Evolutionary conservation across 2,329 filamentous ascomycete genomes (phyloP).

Genomic region (Reticulascus tulasneorum): DNA sequence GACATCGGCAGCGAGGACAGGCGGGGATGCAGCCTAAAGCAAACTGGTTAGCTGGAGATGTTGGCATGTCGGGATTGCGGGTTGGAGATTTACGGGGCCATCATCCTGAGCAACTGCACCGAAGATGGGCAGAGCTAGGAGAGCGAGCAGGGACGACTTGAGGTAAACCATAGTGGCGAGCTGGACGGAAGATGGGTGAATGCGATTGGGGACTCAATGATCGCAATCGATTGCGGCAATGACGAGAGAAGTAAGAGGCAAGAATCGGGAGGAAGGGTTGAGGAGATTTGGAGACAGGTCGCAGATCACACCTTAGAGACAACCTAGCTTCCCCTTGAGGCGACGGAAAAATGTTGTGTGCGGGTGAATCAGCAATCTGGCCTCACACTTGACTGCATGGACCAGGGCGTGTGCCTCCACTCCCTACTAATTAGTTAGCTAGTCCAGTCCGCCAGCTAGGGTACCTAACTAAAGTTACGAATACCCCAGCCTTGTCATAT

Average conservation of each 20-base stretch:
- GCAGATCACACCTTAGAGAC: neutral
- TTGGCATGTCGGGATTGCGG: neutral
- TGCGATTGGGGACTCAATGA: slow-evolving; percentile 20
- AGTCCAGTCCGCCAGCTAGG: too few species aligned
- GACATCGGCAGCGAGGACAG: slow-evolving; percentile 57
- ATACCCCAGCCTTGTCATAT: too few species aligned
- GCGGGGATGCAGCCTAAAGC: slow-evolving; percentile 17
- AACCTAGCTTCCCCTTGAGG: slow-evolving; percentile 1
- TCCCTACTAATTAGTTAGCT: too few species aligned
- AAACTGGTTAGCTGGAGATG: slow-evolving; percentile 10
- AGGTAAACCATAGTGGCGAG: slow-evolving; percentile 64
- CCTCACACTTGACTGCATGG: too few species aligned
- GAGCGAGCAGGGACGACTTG: slow-evolving; percentile 66
- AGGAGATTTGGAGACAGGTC: slow-evolving; percentile 1
- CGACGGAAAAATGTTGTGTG: slow-evolving; percentile 9
- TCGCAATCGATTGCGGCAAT: slow-evolving; percentile 18
- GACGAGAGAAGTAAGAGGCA: slow-evolving; percentile 1
- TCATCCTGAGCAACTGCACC: slow-evolving; percentile 59
- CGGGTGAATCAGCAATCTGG: slow-evolving; percentile 11
- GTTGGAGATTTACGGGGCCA: slow-evolving; percentile 40
- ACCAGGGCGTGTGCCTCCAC: too few species aligned
- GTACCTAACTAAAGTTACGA: too few species aligned
- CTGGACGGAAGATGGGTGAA: slow-evolving; percentile 4
- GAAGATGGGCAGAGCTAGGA: slow-evolving; percentile 66
- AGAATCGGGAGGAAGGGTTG: slow-evolving; percentile 1